Evolutionary conservation across 805 yeast species (phyloP).

Genomic region (Yarrowia divulgata): DNA sequence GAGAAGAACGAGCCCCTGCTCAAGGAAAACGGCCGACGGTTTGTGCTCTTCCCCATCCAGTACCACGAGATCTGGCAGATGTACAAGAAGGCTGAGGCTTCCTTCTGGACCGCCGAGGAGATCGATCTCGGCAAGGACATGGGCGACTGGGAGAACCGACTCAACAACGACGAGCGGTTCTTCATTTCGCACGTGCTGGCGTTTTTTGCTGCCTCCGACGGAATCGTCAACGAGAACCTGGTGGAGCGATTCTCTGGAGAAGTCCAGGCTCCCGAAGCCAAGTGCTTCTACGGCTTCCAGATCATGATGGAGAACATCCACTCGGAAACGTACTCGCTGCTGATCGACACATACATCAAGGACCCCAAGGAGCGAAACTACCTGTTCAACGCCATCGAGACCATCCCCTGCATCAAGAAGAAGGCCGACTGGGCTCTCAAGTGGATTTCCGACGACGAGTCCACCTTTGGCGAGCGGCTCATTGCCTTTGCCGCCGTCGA

Average conservation of each 20-base stretch:
- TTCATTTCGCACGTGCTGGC: slow-evolving; percentile 93
- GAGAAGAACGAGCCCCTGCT: slow-evolving; percentile 79
- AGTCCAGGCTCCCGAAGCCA: slow-evolving; percentile 97
- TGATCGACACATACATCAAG: slow-evolving; percentile 93
- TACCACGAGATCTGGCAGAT: slow-evolving; percentile 99
- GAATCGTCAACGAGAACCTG: slow-evolving; percentile 96
- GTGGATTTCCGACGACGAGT: slow-evolving; percentile 90
- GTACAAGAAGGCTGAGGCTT: slow-evolving; percentile 98
- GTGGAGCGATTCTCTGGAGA: slow-evolving; percentile 98
- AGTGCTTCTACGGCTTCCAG: slow-evolving; percentile 98
- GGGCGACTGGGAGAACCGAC: slow-evolving; percentile 88
- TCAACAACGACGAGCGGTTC: slow-evolving; percentile 90
- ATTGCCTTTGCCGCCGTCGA: slow-evolving; percentile 99
- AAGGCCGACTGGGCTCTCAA: slow-evolving; percentile 99
- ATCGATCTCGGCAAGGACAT: slow-evolving; percentile 92
- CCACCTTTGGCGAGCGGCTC: slow-evolving; percentile 92
- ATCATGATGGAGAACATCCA: slow-evolving; percentile 99
- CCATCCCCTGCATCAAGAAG: slow-evolving; percentile 93
- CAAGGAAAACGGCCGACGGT: slow-evolving; percentile 82
- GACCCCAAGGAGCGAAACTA: slow-evolving; percentile 92
- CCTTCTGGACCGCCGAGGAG: slow-evolving; percentile 99
- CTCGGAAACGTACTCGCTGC: slow-evolving; percentile 93
- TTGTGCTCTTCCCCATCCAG: slow-evolving; percentile 93
- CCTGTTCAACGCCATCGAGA: slow-evolving; percentile 94
- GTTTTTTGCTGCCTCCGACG: slow-evolving; percentile 98